phyloP scores from a whole-genome alignment of 2,329 filamentous ascomycete species.

The Ceratocystis colombiana region DNA sequence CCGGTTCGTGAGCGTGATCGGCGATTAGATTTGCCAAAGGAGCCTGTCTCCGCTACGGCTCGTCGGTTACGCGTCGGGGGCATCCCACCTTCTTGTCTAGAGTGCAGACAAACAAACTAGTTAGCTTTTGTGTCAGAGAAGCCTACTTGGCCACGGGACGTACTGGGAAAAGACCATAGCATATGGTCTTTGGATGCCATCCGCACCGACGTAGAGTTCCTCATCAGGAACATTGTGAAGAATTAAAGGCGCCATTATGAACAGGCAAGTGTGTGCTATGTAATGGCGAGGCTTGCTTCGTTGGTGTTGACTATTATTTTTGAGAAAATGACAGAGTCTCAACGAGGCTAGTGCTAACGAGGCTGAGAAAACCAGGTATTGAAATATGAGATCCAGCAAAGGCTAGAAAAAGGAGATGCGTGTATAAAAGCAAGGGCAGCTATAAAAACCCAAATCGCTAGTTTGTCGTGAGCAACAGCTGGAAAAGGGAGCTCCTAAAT shows the following conservation, averaged over 20 bases:
- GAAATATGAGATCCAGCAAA: too few relatives aligned
- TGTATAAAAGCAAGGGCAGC: neutral
- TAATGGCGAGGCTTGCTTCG: neutral
- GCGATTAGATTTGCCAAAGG: slow-evolving; percentile 57
- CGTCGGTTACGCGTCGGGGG: slow-evolving; percentile 42
- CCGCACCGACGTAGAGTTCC: slow-evolving; percentile 55
- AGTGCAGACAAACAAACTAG: neutral
- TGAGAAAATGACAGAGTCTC: too few relatives aligned
- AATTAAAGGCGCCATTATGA: slow-evolving; percentile 52
- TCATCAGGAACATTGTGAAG: slow-evolving; percentile 60
- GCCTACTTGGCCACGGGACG: slow-evolving; percentile 26
- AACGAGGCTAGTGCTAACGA: too few relatives aligned
- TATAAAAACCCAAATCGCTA: neutral
- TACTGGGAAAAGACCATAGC: slow-evolving; percentile 58
- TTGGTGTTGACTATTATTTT: neutral
- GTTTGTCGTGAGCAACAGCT: neutral
- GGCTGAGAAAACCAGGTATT: too few relatives aligned
- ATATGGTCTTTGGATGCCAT: slow-evolving; percentile 55
- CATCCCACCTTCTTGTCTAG: slow-evolving; percentile 45
- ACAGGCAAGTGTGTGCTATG: slow-evolving; percentile 27
- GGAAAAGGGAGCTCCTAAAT: neutral
- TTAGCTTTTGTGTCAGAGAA: slow-evolving; percentile 4
- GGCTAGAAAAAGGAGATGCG: too few relatives aligned
- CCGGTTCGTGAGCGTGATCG: slow-evolving; percentile 53
- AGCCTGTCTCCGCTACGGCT: slow-evolving; percentile 50